phyloP scores from a whole-genome alignment of 768 basidiomycete genomes.

The Gymnopilus dilepis region DNA sequence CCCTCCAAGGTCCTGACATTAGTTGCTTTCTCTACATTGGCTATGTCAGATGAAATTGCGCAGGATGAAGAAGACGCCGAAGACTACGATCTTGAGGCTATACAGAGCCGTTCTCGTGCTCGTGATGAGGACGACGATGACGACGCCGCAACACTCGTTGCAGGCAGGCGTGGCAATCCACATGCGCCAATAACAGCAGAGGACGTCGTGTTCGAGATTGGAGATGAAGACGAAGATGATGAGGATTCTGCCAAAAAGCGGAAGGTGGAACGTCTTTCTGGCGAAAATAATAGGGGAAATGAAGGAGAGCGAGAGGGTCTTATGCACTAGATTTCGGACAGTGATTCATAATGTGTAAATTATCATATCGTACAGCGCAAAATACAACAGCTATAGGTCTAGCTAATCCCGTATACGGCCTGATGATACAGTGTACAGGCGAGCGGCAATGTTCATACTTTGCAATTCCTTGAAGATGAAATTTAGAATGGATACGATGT shows the following conservation, averaged over 20 bases:
- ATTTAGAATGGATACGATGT: too few relatives aligned
- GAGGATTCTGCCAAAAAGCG: constrained; percentile 56
- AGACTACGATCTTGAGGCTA: constrained; percentile 85
- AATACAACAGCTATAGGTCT: constrained; percentile 35
- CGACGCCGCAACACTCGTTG: constrained; percentile 73
- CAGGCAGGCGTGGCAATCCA: constrained; percentile 54
- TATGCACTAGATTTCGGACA: constrained; percentile 39
- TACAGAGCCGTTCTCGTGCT: constrained; percentile 58
- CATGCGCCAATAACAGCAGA: constrained; percentile 55
- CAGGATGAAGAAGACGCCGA: constrained; percentile 95
- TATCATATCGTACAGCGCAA: constrained; percentile 39
- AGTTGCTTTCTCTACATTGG: constrained; percentile 60
- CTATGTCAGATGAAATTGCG: constrained; percentile 96
- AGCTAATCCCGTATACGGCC: constrained; percentile 79
- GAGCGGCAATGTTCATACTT: constrained; percentile 94
- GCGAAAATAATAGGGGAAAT: constrained; percentile 50
- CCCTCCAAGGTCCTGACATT: constrained; percentile 22
- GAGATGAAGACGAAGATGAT: constrained; percentile 83
- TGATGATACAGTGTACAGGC: constrained; percentile 85
- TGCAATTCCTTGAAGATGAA: constrained; percentile 97
- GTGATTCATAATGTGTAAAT: constrained; percentile 34
- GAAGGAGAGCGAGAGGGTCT: constrained; percentile 72
- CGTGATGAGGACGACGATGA: constrained; percentile 65
- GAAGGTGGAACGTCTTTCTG: constrained; percentile 44
- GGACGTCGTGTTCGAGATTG: constrained; percentile 88